Conservation (phyloP, 192 early-diverging fungal genomes). For the Backusella luteola region DNA sequence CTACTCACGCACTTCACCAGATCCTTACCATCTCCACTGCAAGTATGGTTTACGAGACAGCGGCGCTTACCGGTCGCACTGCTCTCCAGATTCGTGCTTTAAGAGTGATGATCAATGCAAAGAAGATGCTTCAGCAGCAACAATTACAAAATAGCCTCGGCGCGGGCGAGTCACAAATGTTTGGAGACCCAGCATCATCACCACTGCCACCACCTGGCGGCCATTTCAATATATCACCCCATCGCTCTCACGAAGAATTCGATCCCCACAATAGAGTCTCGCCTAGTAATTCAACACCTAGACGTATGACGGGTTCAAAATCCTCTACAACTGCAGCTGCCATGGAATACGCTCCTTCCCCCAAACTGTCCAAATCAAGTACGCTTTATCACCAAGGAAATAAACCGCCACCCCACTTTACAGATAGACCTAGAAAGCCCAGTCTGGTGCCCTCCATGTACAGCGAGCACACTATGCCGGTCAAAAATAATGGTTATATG, state of each 20-base stretch:
- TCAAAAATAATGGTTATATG: neutral
- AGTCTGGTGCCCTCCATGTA: conserved; percentile 7
- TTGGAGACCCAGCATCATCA: neutral
- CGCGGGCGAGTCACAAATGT: neutral
- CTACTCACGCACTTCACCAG: conserved; percentile 60
- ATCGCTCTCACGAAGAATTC: neutral
- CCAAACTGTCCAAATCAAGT: conserved; percentile 17
- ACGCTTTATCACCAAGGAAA: neutral
- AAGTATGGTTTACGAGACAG: conserved; percentile 65
- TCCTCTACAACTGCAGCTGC: conserved; percentile 1
- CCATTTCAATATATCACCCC: neutral
- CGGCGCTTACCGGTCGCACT: conserved; percentile 57
- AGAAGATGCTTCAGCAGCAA: conserved; percentile 51
- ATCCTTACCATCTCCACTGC: conserved; percentile 61
- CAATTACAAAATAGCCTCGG: neutral
- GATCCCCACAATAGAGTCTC: neutral
- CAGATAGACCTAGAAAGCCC: conserved; percentile 4
- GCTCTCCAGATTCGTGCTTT: conserved; percentile 60
- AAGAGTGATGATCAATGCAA: conserved; percentile 51
- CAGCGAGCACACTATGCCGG: neutral
- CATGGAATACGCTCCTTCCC: neutral
- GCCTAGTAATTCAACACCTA: neutral
- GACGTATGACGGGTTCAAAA: conserved; percentile 11
- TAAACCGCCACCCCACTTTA: neutral
- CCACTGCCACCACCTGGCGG: neutral